A percentile compares a stretch with the other conserved stretches of the same genome.
phyloP scores from a whole-genome alignment of 345 rosid species.

The Corchorus capsularis region DNA sequence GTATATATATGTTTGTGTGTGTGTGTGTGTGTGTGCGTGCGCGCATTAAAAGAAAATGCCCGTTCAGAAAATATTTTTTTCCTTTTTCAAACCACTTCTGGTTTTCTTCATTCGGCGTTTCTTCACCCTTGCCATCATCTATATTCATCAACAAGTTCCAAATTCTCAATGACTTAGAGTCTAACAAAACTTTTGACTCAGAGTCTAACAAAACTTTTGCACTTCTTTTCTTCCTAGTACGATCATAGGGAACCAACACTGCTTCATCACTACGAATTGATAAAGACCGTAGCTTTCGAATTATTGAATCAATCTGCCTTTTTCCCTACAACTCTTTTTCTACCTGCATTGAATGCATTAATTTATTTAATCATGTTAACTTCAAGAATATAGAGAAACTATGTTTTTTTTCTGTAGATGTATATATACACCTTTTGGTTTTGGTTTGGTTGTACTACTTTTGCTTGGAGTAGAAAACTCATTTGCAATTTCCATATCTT shows the following conservation, averaged over 20 bases:
- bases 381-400: neutral
- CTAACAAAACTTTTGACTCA: no score
- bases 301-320: neutral
- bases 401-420: no score
- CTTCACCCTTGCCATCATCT: conserved; percentile 13
- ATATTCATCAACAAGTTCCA: conserved; percentile 42
- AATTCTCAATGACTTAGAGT: conserved; percentile 34
- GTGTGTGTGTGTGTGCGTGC: no score
- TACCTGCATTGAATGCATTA: neutral
- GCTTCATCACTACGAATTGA: neutral
- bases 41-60: conserved; percentile 32
- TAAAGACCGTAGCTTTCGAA: neutral
- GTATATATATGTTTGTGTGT: no score
- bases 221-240: neutral
- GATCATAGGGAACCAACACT: neutral
- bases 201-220: conserved; percentile 39
- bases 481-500: no score
- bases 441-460: neutral
- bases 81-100: conserved; percentile 43
- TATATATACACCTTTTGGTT: conserved; percentile 5
- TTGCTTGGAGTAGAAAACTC: no score
- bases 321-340: neutral
- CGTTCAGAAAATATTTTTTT: conserved; percentile 30
- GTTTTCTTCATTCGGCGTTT: conserved; percentile 10
- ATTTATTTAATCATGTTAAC: neutral